phyloP scores from a whole-genome alignment of 192 early-diverging fungal genomes.

The Powellomyces hirtus region DNA sequence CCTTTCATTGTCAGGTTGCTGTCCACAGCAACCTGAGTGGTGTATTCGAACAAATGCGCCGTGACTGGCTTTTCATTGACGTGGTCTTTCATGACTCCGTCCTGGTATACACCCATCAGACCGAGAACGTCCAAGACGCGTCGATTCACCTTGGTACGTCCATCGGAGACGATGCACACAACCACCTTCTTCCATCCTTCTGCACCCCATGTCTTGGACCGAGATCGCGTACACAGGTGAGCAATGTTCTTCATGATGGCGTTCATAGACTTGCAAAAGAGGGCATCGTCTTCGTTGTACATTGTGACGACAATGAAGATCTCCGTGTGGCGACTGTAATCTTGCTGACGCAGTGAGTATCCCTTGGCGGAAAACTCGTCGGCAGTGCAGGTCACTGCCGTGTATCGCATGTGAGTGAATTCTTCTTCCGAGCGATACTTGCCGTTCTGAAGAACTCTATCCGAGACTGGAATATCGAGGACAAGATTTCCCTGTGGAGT shows the following conservation, averaged over 20 bases:
- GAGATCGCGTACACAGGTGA: slow-evolving; percentile 79
- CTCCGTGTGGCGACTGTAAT: slow-evolving; percentile 76
- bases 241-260: slow-evolving; percentile 89
- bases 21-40: slow-evolving; percentile 71
- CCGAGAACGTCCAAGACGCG: slow-evolving; percentile 77
- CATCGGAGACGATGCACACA: slow-evolving; percentile 91
- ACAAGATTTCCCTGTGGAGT: slow-evolving; percentile 48
- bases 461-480: slow-evolving; percentile 42
- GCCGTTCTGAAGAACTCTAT: slow-evolving; percentile 34
- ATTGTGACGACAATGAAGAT: slow-evolving; percentile 92
- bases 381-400: slow-evolving; percentile 83
- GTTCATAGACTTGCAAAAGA: slow-evolving; percentile 87
- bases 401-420: slow-evolving; percentile 93
- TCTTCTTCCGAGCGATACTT: slow-evolving; percentile 65
- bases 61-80: slow-evolving; percentile 71
- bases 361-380: slow-evolving; percentile 67
- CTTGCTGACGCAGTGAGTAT: slow-evolving; percentile 68
- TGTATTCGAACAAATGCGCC: slow-evolving; percentile 90
- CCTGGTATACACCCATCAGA: slow-evolving; percentile 69
- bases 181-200: slow-evolving; percentile 91
- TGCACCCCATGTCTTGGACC: slow-evolving; percentile 75
- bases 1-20: slow-evolving; percentile 62
- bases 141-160: slow-evolving; percentile 76
- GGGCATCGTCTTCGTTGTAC: slow-evolving; percentile 82
- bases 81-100: slow-evolving; percentile 52